Percentiles rank a stretch among this genome's conserved stretches.
Evolutionary conservation across 768 basidiomycete species (phyloP).

Genomic region (Tylopilus sp.): DNA sequence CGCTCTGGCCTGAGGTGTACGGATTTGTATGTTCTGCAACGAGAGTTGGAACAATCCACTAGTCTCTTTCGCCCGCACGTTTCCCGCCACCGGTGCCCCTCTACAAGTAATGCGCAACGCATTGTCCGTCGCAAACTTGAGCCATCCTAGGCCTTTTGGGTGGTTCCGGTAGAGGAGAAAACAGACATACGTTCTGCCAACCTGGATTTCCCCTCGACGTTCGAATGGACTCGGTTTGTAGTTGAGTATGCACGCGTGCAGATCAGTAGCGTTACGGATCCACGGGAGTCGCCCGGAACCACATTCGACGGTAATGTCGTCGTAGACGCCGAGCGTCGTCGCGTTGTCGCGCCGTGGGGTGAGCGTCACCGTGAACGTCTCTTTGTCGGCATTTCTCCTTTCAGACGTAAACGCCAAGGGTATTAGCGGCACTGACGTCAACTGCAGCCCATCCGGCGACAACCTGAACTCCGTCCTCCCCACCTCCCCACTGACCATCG

Average conservation of each 20-base stretch:
- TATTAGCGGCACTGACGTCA: slow-evolving; percentile 22
- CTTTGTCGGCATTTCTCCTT: background rate
- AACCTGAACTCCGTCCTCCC: slow-evolving; percentile 18
- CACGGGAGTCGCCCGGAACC: slow-evolving; percentile 13
- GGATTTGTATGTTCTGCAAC: slow-evolving; percentile 9
- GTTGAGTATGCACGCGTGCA: slow-evolving; percentile 24
- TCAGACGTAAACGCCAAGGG: slow-evolving; percentile 11
- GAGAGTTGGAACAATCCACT: slow-evolving; percentile 8
- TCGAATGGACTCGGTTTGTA: slow-evolving; percentile 2
- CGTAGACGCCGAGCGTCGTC: slow-evolving; percentile 5
- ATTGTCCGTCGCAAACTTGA: slow-evolving; percentile 25
- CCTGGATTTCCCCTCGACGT: slow-evolving; percentile 11
- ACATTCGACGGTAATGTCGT: slow-evolving; percentile 14
- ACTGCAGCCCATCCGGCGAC: slow-evolving; percentile 10
- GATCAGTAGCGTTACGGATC: slow-evolving; percentile 12
- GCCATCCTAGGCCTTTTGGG: slow-evolving; percentile 13
- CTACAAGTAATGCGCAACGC: slow-evolving; percentile 15
- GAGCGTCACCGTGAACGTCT: slow-evolving; percentile 14
- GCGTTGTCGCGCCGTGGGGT: background rate
- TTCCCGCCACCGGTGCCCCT: background rate
- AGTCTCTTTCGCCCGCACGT: background rate
- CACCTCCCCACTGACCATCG: slow-evolving; percentile 1
- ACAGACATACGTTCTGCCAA: slow-evolving; percentile 19
- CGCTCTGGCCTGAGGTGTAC: slow-evolving; percentile 6
- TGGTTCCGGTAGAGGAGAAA: slow-evolving; percentile 18